A percentile compares a stretch with the other conserved stretches of the same genome.
Evolutionary conservation across 441 rosid species (phyloP).

Genomic region (Raphanus hybrid): DNA sequence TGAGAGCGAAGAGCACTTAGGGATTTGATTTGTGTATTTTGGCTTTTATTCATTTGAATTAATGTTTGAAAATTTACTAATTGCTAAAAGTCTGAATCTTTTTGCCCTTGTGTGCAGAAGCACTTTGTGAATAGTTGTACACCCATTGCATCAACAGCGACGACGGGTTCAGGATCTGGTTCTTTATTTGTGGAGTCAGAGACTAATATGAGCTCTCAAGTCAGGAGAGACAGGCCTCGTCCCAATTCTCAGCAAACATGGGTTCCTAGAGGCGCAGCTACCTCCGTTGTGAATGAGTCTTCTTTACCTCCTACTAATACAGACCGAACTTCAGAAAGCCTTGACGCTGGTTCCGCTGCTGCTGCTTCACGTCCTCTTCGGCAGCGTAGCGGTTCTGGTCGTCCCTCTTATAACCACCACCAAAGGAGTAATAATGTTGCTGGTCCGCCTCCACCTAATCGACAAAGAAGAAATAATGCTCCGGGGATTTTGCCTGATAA

Average conservation of each 20-base stretch:
- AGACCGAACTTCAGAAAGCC: conserved; percentile 3
- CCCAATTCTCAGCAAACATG: conserved; percentile 63
- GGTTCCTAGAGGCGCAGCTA: conserved; percentile 73
- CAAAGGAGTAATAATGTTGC: conserved; percentile 20
- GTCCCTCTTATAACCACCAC: conserved; percentile 18
- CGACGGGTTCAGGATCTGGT: conserved; percentile 38
- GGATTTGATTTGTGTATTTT: neutral
- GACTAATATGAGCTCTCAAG: conserved; percentile 64
- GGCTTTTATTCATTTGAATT: neutral
- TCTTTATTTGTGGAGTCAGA: conserved; percentile 32
- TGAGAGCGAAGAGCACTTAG: neutral
- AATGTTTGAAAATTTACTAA: conserved; percentile 8
- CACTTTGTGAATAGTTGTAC: neutral
- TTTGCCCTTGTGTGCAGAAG: neutral
- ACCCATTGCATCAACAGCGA: conserved; percentile 17
- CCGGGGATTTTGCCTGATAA: neutral
- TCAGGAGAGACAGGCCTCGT: conserved; percentile 61
- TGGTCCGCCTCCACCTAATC: conserved; percentile 35
- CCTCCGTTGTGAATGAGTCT: conserved; percentile 34
- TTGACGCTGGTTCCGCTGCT: conserved; percentile 7
- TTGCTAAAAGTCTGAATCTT: conserved; percentile 8
- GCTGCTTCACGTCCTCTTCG: conserved; percentile 26
- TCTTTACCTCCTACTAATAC: conserved; percentile 21
- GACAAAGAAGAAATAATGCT: neutral
- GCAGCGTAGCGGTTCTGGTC: conserved; percentile 14